Evolutionary conservation across 2,329 filamentous ascomycete genomes (phyloP).

Genomic region (Colletotrichum gloeosporioides): DNA sequence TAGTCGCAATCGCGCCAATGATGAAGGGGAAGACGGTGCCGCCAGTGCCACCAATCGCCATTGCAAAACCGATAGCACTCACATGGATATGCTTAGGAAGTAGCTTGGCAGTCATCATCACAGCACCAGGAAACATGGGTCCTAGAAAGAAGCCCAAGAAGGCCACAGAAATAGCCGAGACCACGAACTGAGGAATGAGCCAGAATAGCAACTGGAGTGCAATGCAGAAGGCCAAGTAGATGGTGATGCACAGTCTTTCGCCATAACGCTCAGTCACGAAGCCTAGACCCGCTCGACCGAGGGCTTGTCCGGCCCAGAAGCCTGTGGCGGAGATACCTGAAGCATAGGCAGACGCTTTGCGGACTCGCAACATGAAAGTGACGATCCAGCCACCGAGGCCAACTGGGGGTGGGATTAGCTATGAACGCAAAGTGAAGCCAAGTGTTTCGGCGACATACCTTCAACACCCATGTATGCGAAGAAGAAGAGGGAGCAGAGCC

Average conservation of each 20-base stretch:
- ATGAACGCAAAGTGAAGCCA: background rate
- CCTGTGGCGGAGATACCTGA: conserved; percentile 77
- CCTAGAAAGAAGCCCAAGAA: conserved; percentile 78
- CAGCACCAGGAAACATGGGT: conserved; percentile 73
- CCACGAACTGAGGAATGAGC: conserved; percentile 65
- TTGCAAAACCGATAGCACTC: conserved; percentile 74
- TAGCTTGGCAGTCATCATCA: conserved; percentile 74
- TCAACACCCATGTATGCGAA: conserved; percentile 78
- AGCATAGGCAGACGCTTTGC: conserved; percentile 67
- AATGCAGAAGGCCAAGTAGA: conserved; percentile 67
- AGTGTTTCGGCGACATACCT: conserved; percentile 34
- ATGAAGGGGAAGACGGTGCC: conserved; percentile 67
- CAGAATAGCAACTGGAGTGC: conserved; percentile 65
- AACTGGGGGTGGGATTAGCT: conserved; percentile 37
- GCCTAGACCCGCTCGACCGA: conserved; percentile 69
- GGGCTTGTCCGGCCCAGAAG: conserved; percentile 80
- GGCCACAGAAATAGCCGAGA: conserved; percentile 65
- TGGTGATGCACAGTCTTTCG: conserved; percentile 63
- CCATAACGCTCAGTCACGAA: conserved; percentile 74
- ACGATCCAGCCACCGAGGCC: conserved; percentile 81
- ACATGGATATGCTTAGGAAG: conserved; percentile 75
- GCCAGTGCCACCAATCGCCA: conserved; percentile 74
- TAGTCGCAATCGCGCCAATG: conserved; percentile 65
- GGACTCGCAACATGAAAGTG: conserved; percentile 77
- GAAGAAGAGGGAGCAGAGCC: conserved; percentile 72